Conservation (phyloP, 345 rosid genomes). For the Erodium maritimum region DNA sequence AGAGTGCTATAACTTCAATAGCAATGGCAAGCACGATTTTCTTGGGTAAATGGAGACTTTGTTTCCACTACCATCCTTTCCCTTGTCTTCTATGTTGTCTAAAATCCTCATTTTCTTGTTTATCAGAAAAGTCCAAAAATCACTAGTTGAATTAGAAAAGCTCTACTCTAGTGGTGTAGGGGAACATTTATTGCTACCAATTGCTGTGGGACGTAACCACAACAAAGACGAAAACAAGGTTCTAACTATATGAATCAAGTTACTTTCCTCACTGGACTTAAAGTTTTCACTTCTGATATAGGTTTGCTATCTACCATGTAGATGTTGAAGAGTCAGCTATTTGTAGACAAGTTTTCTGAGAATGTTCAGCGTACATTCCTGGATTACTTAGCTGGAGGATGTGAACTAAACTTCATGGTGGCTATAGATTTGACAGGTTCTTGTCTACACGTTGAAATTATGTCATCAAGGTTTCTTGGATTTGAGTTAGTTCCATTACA, state of each 20-base stretch:
- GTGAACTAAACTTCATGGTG: slow-evolving; percentile 86
- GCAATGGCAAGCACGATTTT: slow-evolving; percentile 56
- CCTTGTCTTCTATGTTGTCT: not conserved
- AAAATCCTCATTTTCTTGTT: slow-evolving; percentile 13
- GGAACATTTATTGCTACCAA: slow-evolving; percentile 38
- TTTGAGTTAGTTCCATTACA: not conserved
- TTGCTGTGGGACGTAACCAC: slow-evolving; percentile 46
- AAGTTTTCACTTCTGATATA: not conserved
- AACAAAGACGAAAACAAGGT: slow-evolving; percentile 62
- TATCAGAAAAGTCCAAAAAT: slow-evolving; percentile 64
- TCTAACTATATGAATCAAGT: slow-evolving; percentile 8
- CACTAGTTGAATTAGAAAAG: slow-evolving; percentile 67
- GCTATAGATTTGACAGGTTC: slow-evolving; percentile 95
- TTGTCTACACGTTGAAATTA: not conserved
- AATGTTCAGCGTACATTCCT: slow-evolving; percentile 58
- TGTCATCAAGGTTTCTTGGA: not conserved
- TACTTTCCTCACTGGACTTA: not conserved
- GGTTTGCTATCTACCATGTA: slow-evolving; percentile 16
- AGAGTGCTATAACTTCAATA: slow-evolving; percentile 59
- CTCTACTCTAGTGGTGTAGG: slow-evolving; percentile 42
- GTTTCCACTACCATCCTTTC: slow-evolving; percentile 5
- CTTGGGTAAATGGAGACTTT: slow-evolving; percentile 38
- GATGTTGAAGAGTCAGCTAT: slow-evolving; percentile 61
- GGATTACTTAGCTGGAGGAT: slow-evolving; percentile 76
- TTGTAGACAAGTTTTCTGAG: slow-evolving; percentile 59